Conservation (phyloP, 2,329 filamentous ascomycete species). For the Chrysosphaeria jannelii region DNA sequence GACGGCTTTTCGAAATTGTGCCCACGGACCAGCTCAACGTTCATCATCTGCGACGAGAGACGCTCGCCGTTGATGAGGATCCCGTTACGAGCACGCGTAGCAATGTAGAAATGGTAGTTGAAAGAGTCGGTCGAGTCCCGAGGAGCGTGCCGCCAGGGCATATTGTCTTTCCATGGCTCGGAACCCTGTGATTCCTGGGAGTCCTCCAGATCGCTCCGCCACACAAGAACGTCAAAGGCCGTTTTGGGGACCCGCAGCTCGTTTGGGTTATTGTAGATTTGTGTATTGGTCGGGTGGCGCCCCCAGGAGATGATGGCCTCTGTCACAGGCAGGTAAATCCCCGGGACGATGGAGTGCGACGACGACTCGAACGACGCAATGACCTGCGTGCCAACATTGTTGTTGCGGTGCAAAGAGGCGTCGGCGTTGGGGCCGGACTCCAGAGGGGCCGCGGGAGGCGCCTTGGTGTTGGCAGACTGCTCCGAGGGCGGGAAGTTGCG, state of each 20-base stretch:
- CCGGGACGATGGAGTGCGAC: conserved; percentile 29
- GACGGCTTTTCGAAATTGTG: neutral
- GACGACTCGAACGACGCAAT: conserved; percentile 26
- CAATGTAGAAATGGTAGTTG: conserved; percentile 36
- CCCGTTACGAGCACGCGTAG: conserved; percentile 47
- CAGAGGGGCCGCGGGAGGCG: conserved; percentile 1
- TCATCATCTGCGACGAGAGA: conserved; percentile 20
- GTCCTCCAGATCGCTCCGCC: conserved; percentile 24
- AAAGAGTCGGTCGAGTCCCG: conserved; percentile 15
- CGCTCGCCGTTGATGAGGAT: conserved; percentile 50
- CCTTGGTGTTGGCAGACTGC: neutral
- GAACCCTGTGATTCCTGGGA: conserved; percentile 13
- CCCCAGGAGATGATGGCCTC: conserved; percentile 50
- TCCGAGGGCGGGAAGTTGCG: conserved; percentile 20
- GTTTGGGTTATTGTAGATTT: conserved; percentile 26
- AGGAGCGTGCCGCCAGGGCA: conserved; percentile 23
- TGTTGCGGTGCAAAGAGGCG: neutral
- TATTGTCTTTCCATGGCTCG: conserved; percentile 22
- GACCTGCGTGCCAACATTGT: neutral
- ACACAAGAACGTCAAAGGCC: conserved; percentile 50
- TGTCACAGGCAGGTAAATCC: conserved; percentile 32
- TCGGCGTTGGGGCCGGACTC: conserved; percentile 1
- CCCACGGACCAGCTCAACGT: conserved; percentile 21
- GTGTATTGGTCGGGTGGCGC: conserved; percentile 34
- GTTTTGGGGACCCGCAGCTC: conserved; percentile 56